These are phyloP conservation scores for Chlorella variabilis DNA, from an alignment of 163 green algal genomes.

Conservation along the genomic window DNA sequence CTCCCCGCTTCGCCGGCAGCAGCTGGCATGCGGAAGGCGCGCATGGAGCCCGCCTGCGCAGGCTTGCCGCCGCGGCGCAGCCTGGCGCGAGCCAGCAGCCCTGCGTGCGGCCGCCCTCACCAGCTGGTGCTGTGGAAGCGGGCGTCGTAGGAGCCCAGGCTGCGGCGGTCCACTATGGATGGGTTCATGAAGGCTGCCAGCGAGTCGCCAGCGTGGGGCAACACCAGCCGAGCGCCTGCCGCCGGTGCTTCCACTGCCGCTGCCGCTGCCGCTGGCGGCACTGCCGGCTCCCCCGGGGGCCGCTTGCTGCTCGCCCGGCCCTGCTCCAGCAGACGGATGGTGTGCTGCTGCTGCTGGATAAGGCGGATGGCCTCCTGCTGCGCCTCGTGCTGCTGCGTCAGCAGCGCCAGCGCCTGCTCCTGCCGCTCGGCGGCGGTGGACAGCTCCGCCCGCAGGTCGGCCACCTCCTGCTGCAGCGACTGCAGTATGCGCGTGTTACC, in stretches of 20 bases:
- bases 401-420: background rate
- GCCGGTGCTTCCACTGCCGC: background rate
- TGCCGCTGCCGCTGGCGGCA: background rate
- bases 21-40: too few species aligned
- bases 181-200: background rate
- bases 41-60: too few species aligned
- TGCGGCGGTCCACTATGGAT: slow-evolving; percentile 41
- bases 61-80: too few species aligned
- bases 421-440: too few species aligned
- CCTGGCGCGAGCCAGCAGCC: too few species aligned
- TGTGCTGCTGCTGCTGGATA: slow-evolving; percentile 1
- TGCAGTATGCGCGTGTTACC: too few species aligned
- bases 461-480: slow-evolving; percentile 2
- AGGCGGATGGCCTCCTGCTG: background rate
- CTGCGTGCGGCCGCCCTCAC: background rate
- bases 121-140: slow-evolving; percentile 79
- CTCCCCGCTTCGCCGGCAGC: too few species aligned
- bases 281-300: background rate
- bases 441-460: background rate
- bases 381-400: background rate
- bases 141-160: slow-evolving; percentile 79
- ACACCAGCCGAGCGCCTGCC: background rate
- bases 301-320: background rate
- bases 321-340: background rate
- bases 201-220: background rate